Conservation (phyloP, 306 rosid species). For the Gastrolobium bilobum region DNA sequence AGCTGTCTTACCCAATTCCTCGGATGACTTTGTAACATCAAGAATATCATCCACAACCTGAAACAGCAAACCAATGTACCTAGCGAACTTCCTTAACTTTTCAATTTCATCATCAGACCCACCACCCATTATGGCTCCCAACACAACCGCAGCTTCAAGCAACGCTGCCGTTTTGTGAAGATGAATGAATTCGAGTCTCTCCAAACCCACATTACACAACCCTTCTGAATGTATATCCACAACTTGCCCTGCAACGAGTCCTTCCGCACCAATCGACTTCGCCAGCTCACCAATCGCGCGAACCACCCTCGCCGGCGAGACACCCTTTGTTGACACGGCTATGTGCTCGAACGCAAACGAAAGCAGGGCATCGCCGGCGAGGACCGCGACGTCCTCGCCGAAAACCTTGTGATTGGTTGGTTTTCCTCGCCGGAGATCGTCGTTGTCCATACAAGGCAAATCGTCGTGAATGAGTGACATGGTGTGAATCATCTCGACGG, state of each 20-base stretch:
- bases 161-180: conserved; percentile 77
- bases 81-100: conserved; percentile 65
- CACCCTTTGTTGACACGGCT: conserved; percentile 55
- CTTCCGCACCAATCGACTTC: conserved; percentile 68
- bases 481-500: conserved; percentile 87
- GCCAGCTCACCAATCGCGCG: conserved; percentile 69
- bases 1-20: conserved; percentile 85
- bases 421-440: conserved; percentile 82
- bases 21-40: conserved; percentile 77
- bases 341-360: conserved; percentile 76
- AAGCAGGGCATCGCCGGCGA: conserved; percentile 80
- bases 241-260: conserved; percentile 78
- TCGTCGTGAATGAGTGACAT: conserved; percentile 92
- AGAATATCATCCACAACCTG: conserved; percentile 92
- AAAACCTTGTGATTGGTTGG: conserved; percentile 78
- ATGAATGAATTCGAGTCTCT: conserved; percentile 73
- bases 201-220: conserved; percentile 54
- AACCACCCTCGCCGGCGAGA: conserved; percentile 54
- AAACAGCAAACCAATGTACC: conserved; percentile 72
- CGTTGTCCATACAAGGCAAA: conserved; percentile 86
- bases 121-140: conserved; percentile 79
- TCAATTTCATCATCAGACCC: conserved; percentile 65
- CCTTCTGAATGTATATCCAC: conserved; percentile 74
- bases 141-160: conserved; percentile 70
- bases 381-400: conserved; percentile 80